Evolutionary conservation across 164 flowering plant species (phyloP), one percentile per base, ranked within the genome.

Genomic region (Platanus orientalis): DNA sequence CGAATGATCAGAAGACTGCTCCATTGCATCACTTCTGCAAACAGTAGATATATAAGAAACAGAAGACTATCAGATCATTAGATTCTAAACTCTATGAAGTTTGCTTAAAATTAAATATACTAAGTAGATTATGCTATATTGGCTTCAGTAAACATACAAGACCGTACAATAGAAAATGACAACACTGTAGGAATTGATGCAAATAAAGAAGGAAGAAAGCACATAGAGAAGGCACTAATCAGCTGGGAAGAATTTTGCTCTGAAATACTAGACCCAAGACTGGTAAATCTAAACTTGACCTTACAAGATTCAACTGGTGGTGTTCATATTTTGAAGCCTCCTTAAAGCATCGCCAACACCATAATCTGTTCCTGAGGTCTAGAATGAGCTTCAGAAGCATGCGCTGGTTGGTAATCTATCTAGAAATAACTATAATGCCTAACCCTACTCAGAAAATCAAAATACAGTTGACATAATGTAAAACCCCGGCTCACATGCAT

Each of bases 11-110:
- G 64, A 69, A 70, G 68, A 64, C 47, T 65, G 79, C 67, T 75
- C 78, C 87, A 83, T 40, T 58, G 58, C 30, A 66, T 63, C 40
- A 65, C 64, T 51, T 57, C 70, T 67, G 68, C 59, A 0, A 68
- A 55, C 21, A 40, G 26, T 57, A 20, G 40, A 60, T 27, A 48
- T 29, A 16, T 12, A 45, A 45, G 47, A 45, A 1, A 45, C 49
- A 45, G 49, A 45, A 45, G 20, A 16, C n/a, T 5, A 45, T 19
- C 20, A 45, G 4, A 19, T 2, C 20, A 14, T 45, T 17, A 45
- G 20, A 45, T 16, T 36, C 2, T 45, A 13, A 14, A 2, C 20
- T 5, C 10, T 10, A 34, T 34, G 39, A 5, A 34, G 7, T 5
- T 34, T 5, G 10, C 5, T 34, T 34, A 34, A 34, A 34, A 34